A percentile compares a stretch with the other conserved stretches of the same genome.
These are phyloP conservation scores for Aspergillus carbonarius DNA, from an alignment of 2,329 filamentous ascomycete genomes.

Conservation along the genomic window DNA sequence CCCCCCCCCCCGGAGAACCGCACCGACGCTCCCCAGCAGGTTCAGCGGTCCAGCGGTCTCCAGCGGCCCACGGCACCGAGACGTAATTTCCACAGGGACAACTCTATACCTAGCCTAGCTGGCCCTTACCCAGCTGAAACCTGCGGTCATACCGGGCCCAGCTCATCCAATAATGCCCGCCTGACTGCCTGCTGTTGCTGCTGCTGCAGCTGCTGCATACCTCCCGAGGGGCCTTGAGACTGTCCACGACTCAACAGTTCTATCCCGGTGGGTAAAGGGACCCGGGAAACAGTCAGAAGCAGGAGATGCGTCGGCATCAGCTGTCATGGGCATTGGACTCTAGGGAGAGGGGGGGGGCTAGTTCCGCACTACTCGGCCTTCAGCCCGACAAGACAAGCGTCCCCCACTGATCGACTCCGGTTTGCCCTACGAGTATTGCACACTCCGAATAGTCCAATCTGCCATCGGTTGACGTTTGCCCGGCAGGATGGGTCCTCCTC, in stretches of 20 bases:
- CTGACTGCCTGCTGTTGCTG: background rate
- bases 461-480: background rate
- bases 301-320: background rate
- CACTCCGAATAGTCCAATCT: background rate
- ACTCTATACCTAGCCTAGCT: background rate
- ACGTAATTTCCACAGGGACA: background rate
- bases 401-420: constrained; percentile 7
- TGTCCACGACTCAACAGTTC: background rate
- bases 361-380: background rate
- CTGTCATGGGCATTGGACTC: background rate
- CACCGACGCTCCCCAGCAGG: background rate
- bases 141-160: background rate
- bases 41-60: background rate
- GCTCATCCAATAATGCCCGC: background rate
- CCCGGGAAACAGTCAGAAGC: background rate
- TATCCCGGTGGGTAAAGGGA: background rate
- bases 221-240: too few species aligned
- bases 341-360: background rate
- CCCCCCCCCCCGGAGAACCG: background rate
- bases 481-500: background rate
- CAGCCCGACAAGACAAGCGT: constrained; percentile 5
- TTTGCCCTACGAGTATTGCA: constrained; percentile 4
- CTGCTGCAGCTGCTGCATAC: too few species aligned
- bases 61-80: background rate
- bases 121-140: background rate